A percentile compares a stretch with the other conserved stretches of the same genome.
phyloP scores from a whole-genome alignment of 495 filamentous ascomycete species.

The Daldinia bambusicola region DNA sequence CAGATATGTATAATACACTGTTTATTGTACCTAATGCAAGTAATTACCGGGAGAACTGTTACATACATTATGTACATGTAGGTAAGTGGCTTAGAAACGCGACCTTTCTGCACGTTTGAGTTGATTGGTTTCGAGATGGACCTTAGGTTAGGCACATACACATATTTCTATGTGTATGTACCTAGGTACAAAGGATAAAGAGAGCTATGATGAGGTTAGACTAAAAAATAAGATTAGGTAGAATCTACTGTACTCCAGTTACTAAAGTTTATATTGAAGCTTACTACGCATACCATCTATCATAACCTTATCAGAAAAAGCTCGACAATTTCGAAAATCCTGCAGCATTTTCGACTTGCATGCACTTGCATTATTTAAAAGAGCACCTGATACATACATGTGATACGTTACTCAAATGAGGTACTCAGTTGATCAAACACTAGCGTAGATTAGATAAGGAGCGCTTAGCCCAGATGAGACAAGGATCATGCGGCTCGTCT shows the following conservation, averaged over 20 bases:
- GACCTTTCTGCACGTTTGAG: no score
- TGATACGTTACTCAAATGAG: background rate
- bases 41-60: background rate
- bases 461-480: constrained; percentile 18
- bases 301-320: no score
- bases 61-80: constrained; percentile 4
- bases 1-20: background rate
- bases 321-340: background rate
- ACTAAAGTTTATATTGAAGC: no score
- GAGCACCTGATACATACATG: background rate
- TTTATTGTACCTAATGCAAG: constrained; percentile 10
- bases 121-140: no score
- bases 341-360: background rate
- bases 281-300: no score
- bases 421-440: constrained; percentile 8
- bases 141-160: no score
- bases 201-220: background rate
- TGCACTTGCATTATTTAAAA: background rate
- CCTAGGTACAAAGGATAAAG: background rate
- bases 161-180: no score
- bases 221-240: background rate
- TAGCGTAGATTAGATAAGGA: constrained; percentile 25
- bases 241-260: no score
- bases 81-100: no score
- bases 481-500: constrained; percentile 34